phyloP scores from a whole-genome alignment of 2,329 filamentous ascomycete genomes.

The Chaetomiaceae sp. region DNA sequence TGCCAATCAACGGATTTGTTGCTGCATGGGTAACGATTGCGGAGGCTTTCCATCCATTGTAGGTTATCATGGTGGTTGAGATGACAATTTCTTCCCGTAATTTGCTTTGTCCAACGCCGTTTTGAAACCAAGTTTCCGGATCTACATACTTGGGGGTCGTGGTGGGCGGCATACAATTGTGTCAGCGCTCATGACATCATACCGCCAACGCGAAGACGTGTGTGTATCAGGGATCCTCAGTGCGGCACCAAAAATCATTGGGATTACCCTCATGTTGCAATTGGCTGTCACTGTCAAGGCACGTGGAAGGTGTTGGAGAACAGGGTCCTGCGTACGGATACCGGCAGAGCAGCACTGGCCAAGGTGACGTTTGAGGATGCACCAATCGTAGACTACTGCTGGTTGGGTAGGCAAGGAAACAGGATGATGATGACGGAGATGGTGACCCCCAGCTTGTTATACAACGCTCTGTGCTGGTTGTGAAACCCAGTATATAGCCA shows the following conservation, averaged over 20 bases:
- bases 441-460: not conserved
- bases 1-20: no score
- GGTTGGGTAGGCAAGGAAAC: not conserved
- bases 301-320: not conserved
- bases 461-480: not conserved
- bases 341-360: not conserved
- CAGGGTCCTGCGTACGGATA: not conserved
- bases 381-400: not conserved
- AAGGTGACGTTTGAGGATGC: not conserved
- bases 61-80: no score
- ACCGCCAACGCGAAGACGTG: not conserved
- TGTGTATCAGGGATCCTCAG: no score
- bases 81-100: no score
- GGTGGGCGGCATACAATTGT: not conserved
- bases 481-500: constrained; percentile 8
- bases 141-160: no score
- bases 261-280: no score
- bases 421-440: not conserved
- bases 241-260: no score
- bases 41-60: no score
- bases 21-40: no score
- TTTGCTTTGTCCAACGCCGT: no score
- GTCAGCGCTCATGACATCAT: constrained; percentile 3
- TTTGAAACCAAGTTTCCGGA: no score
- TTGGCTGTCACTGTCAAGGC: not conserved